phyloP scores from a whole-genome alignment of 2,329 filamentous ascomycete genomes.

The Apiospora koreana region DNA sequence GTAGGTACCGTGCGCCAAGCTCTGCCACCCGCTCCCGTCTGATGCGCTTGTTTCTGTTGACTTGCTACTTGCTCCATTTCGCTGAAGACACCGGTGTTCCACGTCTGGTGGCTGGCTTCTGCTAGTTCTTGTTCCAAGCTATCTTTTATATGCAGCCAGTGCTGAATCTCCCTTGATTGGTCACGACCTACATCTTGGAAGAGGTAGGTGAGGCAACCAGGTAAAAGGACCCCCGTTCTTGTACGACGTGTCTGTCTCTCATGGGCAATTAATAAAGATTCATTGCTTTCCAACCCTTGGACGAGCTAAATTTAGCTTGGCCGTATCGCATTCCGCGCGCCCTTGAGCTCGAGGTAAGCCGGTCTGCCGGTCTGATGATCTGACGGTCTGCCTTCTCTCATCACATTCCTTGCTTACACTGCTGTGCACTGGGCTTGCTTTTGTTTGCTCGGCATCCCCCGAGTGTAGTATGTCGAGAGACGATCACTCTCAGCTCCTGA shows the following conservation, averaged over 20 bases:
- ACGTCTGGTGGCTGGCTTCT: background rate
- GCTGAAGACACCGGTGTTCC: constrained; percentile 1
- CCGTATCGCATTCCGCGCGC: background rate
- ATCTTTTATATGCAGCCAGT: background rate
- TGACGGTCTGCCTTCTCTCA: no score
- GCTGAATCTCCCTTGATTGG: background rate
- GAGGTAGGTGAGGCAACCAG: background rate
- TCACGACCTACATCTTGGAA: background rate
- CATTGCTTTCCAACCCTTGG: background rate
- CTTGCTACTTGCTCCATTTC: background rate
- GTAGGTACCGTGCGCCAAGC: background rate
- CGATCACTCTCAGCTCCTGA: background rate
- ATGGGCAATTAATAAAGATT: background rate
- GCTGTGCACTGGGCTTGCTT: background rate
- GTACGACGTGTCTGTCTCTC: background rate
- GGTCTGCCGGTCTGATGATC: background rate
- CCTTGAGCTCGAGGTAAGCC: background rate
- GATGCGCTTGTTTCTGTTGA: background rate
- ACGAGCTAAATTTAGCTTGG: background rate
- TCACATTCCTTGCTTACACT: no score
- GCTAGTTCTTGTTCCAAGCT: background rate
- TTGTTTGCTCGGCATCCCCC: background rate
- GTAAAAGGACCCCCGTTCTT: background rate
- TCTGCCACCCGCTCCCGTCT: background rate
- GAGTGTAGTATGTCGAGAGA: background rate